Evolutionary conservation across 2,329 filamentous ascomycete species (phyloP).

Genomic region (Colletotrichum tanaceti): DNA sequence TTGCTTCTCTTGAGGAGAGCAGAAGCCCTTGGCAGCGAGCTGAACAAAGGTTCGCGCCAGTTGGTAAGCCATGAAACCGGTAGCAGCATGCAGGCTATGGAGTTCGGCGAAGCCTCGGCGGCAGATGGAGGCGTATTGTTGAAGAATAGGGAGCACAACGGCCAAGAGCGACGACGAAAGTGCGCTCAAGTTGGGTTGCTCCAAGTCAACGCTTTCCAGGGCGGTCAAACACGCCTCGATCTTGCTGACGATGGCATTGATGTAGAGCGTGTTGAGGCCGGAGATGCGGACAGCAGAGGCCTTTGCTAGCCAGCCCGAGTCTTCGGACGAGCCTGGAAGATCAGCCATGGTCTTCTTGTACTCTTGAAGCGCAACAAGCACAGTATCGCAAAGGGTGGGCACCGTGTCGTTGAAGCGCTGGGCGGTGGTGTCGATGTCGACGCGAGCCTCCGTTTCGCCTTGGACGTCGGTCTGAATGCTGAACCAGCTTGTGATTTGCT

Average conservation of each 20-base stretch:
- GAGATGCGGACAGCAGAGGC: conserved; percentile 28
- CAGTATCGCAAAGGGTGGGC: conserved; percentile 75
- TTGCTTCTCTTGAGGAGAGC: conserved; percentile 84
- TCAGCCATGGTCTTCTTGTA: conserved; percentile 67
- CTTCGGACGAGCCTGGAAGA: conserved; percentile 65
- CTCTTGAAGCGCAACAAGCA: conserved; percentile 84
- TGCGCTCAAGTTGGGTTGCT: conserved; percentile 54
- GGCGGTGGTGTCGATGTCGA: conserved; percentile 39
- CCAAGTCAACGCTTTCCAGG: conserved; percentile 53
- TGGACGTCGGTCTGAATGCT: not conserved
- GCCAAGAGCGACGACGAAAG: conserved; percentile 69
- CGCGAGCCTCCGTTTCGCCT: not conserved
- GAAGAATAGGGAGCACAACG: conserved; percentile 75
- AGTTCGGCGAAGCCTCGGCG: conserved; percentile 68
- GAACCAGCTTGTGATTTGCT: conserved; percentile 74
- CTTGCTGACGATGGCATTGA: conserved; percentile 31
- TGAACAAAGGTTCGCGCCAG: conserved; percentile 82
- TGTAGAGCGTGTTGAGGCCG: conserved; percentile 34
- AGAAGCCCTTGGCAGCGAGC: conserved; percentile 88
- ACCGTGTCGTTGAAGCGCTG: conserved; percentile 67
- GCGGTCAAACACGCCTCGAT: conserved; percentile 39
- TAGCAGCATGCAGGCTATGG: conserved; percentile 73
- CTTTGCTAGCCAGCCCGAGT: conserved; percentile 66
- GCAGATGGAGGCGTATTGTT: conserved; percentile 76
- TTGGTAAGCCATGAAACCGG: conserved; percentile 79